Evolutionary conservation across 352 stramenopile species (phyloP).

Genomic region (Phytophthora multivora): DNA sequence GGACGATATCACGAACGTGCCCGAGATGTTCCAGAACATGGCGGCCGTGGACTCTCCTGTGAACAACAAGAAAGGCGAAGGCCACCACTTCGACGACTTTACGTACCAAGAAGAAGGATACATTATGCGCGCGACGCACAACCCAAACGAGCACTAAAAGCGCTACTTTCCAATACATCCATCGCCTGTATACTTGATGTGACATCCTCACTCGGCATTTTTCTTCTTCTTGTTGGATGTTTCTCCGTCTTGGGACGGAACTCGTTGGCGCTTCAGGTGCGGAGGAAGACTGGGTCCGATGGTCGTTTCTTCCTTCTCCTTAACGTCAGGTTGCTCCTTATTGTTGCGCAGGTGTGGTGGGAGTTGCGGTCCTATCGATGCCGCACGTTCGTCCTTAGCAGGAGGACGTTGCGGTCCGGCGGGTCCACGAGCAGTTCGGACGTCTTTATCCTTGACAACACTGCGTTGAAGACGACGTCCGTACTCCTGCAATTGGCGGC

Average conservation of each 20-base stretch:
- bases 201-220: constrained; percentile 2
- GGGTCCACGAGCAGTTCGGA: constrained; percentile 30
- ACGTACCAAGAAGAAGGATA: constrained; percentile 87
- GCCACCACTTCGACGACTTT: constrained; percentile 90
- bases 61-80: constrained; percentile 85
- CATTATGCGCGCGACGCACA: constrained; percentile 46
- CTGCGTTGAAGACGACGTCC: constrained; percentile 46
- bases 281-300: constrained; percentile 40
- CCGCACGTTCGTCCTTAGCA: constrained; percentile 5
- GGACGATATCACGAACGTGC: constrained; percentile 89
- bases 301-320: constrained; percentile 1
- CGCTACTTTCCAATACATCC: constrained; percentile 25
- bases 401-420: constrained; percentile 32
- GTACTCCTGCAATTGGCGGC: constrained; percentile 63
- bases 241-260: constrained; percentile 1
- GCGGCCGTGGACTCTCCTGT: constrained; percentile 86
- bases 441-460: constrained; percentile 26
- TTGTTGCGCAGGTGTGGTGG: constrained; percentile 37
- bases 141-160: constrained; percentile 27
- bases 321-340: neutral
- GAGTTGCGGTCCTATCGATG: constrained; percentile 66
- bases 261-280: constrained; percentile 29
- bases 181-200: constrained; percentile 35
- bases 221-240: constrained; percentile 31
- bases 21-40: constrained; percentile 92